Conservation (phyloP, 441 rosid genomes). For the Populus hybrid region DNA sequence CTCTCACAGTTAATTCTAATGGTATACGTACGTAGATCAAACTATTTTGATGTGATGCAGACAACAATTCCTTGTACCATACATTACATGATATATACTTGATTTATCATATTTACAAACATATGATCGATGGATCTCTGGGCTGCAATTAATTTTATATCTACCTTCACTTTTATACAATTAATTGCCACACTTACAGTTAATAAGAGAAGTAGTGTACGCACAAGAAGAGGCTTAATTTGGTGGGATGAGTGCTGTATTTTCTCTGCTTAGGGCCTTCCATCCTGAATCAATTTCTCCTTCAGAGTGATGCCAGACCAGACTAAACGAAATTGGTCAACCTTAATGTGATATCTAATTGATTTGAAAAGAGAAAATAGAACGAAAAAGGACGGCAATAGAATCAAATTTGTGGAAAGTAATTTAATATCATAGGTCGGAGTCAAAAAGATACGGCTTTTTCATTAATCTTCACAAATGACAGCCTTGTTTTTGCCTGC, state of each 20-base stretch:
- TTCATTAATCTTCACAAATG: slow-evolving; percentile 7
- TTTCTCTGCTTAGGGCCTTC: not conserved
- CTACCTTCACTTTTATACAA: not conserved
- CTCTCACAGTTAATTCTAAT: not conserved
- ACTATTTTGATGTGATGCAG: too few relatives aligned
- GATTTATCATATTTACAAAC: not conserved
- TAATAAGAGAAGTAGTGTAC: not conserved
- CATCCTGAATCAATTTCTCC: not conserved
- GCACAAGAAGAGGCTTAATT: not conserved
- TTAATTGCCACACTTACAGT: not conserved
- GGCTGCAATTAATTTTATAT: too few relatives aligned
- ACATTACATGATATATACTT: too few relatives aligned
- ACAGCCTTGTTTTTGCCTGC: not conserved
- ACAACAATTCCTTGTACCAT: too few relatives aligned
- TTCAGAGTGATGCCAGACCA: not conserved
- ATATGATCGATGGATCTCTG: too few relatives aligned
- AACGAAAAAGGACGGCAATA: not conserved
- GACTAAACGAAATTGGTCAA: not conserved
- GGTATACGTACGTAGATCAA: too few relatives aligned
- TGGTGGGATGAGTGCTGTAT: not conserved
- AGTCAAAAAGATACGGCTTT: slow-evolving; percentile 10
- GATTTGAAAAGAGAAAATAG: not conserved
- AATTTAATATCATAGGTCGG: not conserved
- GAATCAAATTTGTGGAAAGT: not conserved
- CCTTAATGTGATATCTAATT: not conserved